Evolutionary conservation across 805 yeast genomes (phyloP), one percentile per base, ranked within the genome.

Genomic region (Metschnikowia lachancei): DNA sequence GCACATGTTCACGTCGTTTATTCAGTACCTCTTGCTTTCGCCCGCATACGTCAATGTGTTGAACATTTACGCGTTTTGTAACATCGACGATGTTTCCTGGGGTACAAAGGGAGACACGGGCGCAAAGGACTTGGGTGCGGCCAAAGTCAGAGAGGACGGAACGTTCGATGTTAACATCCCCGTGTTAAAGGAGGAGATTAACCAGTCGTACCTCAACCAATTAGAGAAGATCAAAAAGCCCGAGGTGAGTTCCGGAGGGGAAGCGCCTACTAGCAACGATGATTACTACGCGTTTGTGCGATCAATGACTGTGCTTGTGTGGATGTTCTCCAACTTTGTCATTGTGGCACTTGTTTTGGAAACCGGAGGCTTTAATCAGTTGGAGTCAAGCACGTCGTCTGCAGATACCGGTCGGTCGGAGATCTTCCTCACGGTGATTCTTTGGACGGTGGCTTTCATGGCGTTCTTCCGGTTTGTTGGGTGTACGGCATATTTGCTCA

Each of bases 61-160:
- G 57, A 81, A 80, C 59, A 83, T 82, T 40, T 82, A 80, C 62
- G 85, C 87, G 1, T 82, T 82, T 61, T 82, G 85, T 68, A 82
- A 82, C 63, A 80, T 82, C 68, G 86, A 82, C 59, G 87, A 82
- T 64, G 78, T 82, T 39, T 82, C 87, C 2, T 82, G 87, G 87
- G 87, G 87, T 48, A 82, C 87, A n/a, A 82, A 82, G 61, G 87
- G 87, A 34, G 78, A 81, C 36, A 71, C 74, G n/a, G 77, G 85
- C 3, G 80, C 81, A 4, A 73, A 66, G 30, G 79, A 76, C 33
- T 70, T 81, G 59, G 85, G 85, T 42, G 74, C 66, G 1, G 81
- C 78, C 11, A 77, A 74, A 54, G 74, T 72, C 32, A 68, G 72
- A 43, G 79, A 76, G 45, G 81, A 77, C 53, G 83, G 83, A 55